phyloP scores from a whole-genome alignment of 2,329 filamentous ascomycete species.

The Aspergillus pseudoglaucus region DNA sequence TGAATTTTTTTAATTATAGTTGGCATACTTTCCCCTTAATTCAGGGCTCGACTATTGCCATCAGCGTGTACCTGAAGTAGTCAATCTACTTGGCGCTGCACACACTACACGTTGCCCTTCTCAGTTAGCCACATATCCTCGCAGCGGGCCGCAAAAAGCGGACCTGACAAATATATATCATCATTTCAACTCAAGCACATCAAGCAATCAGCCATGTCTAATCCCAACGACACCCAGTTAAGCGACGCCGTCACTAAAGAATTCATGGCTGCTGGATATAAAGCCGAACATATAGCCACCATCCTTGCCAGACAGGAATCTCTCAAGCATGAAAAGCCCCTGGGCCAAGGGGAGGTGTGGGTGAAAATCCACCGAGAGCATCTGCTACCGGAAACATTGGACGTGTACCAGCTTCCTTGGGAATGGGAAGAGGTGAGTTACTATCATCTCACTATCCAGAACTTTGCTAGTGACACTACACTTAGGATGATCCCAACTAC shows the following conservation, averaged over 20 bases:
- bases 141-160: too few relatives aligned
- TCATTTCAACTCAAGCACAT: too few relatives aligned
- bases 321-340: not conserved
- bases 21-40: too few relatives aligned
- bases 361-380: constrained; percentile 5
- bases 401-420: constrained; percentile 34
- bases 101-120: too few relatives aligned
- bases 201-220: not conserved
- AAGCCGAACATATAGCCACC: not conserved
- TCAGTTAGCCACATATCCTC: too few relatives aligned
- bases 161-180: too few relatives aligned
- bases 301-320: not conserved
- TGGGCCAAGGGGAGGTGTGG: not conserved
- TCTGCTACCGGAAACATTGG: constrained; percentile 30
- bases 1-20: too few relatives aligned
- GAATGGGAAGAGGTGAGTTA: constrained; percentile 30
- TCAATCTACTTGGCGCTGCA: too few relatives aligned
- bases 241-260: constrained; percentile 1
- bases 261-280: constrained; percentile 2
- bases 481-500: constrained; percentile 52
- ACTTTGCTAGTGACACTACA: not conserved
- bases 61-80: too few relatives aligned
- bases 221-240: not conserved
- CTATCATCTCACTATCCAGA: not conserved
- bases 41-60: too few relatives aligned